A percentile compares a stretch with the other conserved stretches of the same genome.
Conservation (phyloP, 192 early-diverging fungal genomes). For the Pilobolus umbonatus region DNA sequence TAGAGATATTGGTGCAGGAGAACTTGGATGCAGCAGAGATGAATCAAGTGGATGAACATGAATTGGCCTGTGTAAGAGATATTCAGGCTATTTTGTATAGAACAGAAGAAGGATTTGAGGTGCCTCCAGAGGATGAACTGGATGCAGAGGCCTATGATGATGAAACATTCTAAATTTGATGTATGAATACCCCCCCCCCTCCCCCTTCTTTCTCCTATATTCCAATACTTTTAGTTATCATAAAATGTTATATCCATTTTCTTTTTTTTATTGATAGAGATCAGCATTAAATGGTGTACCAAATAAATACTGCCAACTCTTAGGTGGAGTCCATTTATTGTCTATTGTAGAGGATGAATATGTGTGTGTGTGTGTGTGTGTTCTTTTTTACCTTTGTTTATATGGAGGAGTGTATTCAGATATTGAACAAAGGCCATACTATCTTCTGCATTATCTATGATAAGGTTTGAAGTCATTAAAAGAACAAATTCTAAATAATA, state of each 20-base stretch:
- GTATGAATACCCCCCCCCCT: constrained; percentile 12
- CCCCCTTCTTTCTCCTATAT: not conserved
- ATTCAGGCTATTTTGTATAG: constrained; percentile 91
- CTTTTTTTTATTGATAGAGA: constrained; percentile 41
- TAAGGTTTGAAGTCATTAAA: not conserved
- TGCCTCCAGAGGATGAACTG: constrained; percentile 51
- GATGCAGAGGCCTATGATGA: constrained; percentile 50
- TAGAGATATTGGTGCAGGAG: constrained; percentile 89
- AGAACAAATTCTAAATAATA: not conserved
- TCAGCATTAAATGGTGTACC: constrained; percentile 48
- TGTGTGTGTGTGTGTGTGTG: too few relatives aligned
- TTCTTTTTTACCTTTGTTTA: not conserved
- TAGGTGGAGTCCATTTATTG: constrained; percentile 43
- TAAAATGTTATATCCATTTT: not conserved
- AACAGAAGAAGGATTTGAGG: constrained; percentile 82
- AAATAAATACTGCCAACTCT: constrained; percentile 51
- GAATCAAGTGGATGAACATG: constrained; percentile 31
- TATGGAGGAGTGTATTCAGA: constrained; percentile 25
- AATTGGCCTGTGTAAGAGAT: constrained; percentile 56
- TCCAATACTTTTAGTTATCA: not conserved
- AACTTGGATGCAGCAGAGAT: constrained; percentile 51
- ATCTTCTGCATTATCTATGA: constrained; percentile 61
- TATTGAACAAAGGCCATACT: constrained; percentile 58
- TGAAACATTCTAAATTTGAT: constrained; percentile 52
- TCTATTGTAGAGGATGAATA: not conserved